Base-by-base conservation (phyloP, 2,329 filamentous ascomycete species). In the Mycosphaerella sp. region DNA sequence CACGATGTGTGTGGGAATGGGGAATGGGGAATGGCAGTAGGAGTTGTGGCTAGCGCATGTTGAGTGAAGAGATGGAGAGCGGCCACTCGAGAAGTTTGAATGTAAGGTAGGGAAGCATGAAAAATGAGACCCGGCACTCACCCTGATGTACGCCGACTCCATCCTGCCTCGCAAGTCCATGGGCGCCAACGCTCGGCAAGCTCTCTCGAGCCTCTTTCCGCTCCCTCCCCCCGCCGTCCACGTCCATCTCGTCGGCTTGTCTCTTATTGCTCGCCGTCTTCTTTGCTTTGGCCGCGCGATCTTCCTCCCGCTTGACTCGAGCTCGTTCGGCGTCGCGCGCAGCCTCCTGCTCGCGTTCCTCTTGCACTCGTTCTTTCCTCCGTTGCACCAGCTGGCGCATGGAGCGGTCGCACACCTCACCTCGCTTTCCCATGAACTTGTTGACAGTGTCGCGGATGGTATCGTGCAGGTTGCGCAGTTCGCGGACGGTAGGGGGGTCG, bases 181-280 rank as follows among this genome's bases (percentile, higher is more conserved):
- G 82, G 12, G 82, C 81, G 41, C 82, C 82, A 57, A 82, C 77
- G 30, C 75, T 74, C 4, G 64, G 63, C 52, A 63, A 46, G 39
- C 80, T 76, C 52, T 85, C 86, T 71, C 89, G 89, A 66, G 86
- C 83, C 73, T 87, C 89, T 76, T 87, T 89, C 58, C 85, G 78
- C 68, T 90, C 89, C 65, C 80, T 79, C 62, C 80, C 64, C 25
- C 68, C 69, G 69, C 75, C 66, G 39, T 63, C 61, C 44, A 70
- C 61, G 52, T 76, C 62, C 54, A 60, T 62, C 44, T 66, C 64
- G 72, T 65, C 65, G 30, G 59, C 59, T 43, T 52, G 60, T 21
- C 62, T 54, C 59, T 66, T 66, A 54, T 57, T 57, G 44, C 54
- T 55, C 27, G 51, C 53, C 21, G 28, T 32, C 58, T 65, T 65